phyloP scores from a whole-genome alignment of 352 stramenopile species.

The Phytophthora boehmeriae region DNA sequence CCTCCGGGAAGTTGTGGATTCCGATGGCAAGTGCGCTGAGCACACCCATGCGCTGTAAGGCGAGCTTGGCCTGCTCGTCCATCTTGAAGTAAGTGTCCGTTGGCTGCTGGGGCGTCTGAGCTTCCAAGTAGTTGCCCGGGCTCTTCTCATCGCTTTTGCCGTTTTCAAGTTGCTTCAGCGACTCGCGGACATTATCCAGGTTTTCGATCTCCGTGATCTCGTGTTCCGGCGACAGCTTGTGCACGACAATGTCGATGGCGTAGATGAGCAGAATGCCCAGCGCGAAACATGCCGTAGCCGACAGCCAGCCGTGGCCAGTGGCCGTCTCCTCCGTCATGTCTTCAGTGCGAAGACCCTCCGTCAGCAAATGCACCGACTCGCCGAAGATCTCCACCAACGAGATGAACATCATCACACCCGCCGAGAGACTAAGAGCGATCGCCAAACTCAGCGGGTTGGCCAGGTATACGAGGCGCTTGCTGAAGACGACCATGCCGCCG shows the following conservation, averaged over 20 bases:
- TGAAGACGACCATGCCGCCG: constrained; percentile 1
- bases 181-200: not conserved
- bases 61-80: not conserved
- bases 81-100: not conserved
- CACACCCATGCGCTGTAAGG: constrained; percentile 1
- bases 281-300: not conserved
- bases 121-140: not conserved
- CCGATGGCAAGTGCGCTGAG: not conserved
- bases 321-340: constrained; percentile 5
- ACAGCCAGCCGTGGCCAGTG: not conserved
- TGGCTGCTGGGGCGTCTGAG: not conserved
- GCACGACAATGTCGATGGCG: not conserved
- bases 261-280: not conserved
- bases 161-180: not conserved
- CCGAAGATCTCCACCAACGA: constrained; percentile 4
- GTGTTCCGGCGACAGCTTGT: not conserved
- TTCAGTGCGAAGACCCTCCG: not conserved
- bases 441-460: constrained; percentile 4
- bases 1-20: constrained; percentile 2
- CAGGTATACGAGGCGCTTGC: constrained; percentile 5
- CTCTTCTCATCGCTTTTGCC: not conserved
- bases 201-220: constrained; percentile 1
- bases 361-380: constrained; percentile 2
- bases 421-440: not conserved
- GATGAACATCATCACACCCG: constrained; percentile 4